Evolutionary conservation across 2,329 filamentous ascomycete species (phyloP), one percentile per base, ranked within the genome.

Genomic region (Penicillium olsonii): DNA sequence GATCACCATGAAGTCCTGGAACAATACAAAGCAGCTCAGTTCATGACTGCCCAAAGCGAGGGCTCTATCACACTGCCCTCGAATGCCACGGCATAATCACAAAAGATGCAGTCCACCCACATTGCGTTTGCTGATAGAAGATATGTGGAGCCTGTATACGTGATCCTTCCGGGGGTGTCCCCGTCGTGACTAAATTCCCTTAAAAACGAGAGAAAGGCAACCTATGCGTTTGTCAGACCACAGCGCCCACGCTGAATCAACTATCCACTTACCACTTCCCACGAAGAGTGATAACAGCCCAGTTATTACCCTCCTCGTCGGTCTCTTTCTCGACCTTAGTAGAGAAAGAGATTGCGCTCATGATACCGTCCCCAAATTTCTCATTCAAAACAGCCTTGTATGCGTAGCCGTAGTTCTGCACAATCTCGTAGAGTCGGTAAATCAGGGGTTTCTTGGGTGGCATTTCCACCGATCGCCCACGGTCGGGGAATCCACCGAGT

Each of bases 301-400:
- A 96, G 6, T 87, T 78, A 45, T 83, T 81, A 4, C 91, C 92
- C 63, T 88, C 83, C 53, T 87, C 84, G 68, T 96, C 92, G 1
- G 86, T 85, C 81, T 97, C 92, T 81, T 95, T 95, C 70, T 96
- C 90, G 2, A 97, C 88, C 66, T 90, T 90, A 0, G 90, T 95
- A 44, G 84, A 88, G 71, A 96, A 96, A 14, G 85, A 84, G 66
- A 96, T 96, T 1, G 92, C 92, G 67, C 90, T 95, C 92, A 97
- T 96, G 66, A 97, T 97, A 1, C 92, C 92, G 67, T 92, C 88
- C 0, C 88, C 88, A 67, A 90, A 91, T 79, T 96, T 96, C 81
- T 97, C 92, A 61, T 97, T 96, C 71, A 96, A 69, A 4, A 97
- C 83, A 0, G 91, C 92, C 80, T 96, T 96, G 75, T 95, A 96